Conservation (phyloP, 2,329 filamentous ascomycete genomes). For the Ceratocystis variospora region DNA sequence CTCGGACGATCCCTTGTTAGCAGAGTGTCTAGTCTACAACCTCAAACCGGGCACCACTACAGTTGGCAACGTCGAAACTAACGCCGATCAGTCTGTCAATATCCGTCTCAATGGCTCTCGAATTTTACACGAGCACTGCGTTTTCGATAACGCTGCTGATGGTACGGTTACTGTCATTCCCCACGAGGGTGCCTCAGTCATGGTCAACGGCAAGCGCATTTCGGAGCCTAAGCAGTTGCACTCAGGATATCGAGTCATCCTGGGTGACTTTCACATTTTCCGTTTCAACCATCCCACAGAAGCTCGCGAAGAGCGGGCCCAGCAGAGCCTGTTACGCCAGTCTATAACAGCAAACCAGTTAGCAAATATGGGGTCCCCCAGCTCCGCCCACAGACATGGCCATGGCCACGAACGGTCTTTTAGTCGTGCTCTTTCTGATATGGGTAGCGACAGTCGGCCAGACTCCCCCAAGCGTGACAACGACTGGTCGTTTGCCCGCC, state of each 20-base stretch:
- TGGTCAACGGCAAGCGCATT: constrained; percentile 91
- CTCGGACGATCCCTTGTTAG: constrained; percentile 83
- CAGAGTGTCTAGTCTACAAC: constrained; percentile 95
- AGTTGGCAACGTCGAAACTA: constrained; percentile 85
- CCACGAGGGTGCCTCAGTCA: constrained; percentile 82
- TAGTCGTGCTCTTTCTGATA: constrained; percentile 66
- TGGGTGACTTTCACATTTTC: constrained; percentile 98
- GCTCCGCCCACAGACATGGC: constrained; percentile 32
- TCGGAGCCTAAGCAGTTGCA: constrained; percentile 73
- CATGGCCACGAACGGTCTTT: constrained; percentile 57
- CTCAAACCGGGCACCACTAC: constrained; percentile 89
- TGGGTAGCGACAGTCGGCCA: constrained; percentile 56
- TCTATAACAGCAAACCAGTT: constrained; percentile 54
- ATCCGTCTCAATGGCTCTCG: constrained; percentile 88
- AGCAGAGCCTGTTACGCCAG: constrained; percentile 49
- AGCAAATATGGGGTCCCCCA: constrained; percentile 31
- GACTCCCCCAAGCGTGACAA: constrained; percentile 69
- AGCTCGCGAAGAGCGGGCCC: constrained; percentile 78
- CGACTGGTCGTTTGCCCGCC: constrained; percentile 86
- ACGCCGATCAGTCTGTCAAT: constrained; percentile 60
- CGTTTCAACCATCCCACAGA: constrained; percentile 97
- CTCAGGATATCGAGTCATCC: constrained; percentile 86
- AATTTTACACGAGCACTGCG: constrained; percentile 84
- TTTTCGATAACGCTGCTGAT: constrained; percentile 75
- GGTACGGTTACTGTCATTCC: constrained; percentile 87